Evolutionary conservation across 2,329 filamentous ascomycete species (phyloP).

Genomic region (Fusarium mangiferae): DNA sequence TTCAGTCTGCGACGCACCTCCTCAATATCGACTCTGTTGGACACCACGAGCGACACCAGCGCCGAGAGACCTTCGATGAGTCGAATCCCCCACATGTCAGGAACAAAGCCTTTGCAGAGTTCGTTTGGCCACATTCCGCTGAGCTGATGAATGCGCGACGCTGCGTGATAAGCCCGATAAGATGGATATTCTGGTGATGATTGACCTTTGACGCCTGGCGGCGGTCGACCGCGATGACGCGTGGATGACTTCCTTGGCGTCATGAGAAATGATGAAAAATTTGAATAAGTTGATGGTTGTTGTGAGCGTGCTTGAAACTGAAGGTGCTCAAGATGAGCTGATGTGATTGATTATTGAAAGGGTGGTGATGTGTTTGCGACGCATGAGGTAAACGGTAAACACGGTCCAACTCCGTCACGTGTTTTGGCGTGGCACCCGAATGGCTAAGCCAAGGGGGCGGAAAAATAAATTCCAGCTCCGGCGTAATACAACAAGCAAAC

Average conservation of each 20-base stretch:
- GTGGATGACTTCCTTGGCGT: neutral
- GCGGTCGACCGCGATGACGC: neutral
- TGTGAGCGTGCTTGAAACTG: neutral
- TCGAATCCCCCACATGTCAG: neutral
- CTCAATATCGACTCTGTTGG: neutral
- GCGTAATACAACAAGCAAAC: neutral
- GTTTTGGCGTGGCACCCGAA: neutral
- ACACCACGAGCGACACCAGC: neutral
- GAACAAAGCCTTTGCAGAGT: neutral
- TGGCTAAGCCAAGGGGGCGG: neutral
- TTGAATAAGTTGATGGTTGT: neutral
- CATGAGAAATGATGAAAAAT: neutral
- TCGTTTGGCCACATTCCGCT: slow-evolving; percentile 1
- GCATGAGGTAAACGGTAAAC: slow-evolving; percentile 2
- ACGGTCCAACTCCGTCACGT: neutral
- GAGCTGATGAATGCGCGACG: neutral
- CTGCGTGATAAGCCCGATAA: neutral
- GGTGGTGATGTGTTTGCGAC: slow-evolving; percentile 5
- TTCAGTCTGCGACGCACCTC: neutral
- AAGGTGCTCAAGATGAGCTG: neutral
- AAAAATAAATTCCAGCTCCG: slow-evolving; percentile 9
- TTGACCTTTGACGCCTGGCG: neutral
- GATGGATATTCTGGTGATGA: neutral
- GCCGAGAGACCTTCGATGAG: neutral
- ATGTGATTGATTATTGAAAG: neutral